Percentiles rank a stretch among this genome's conserved stretches.
phyloP scores from a whole-genome alignment of 2,329 filamentous ascomycete species.

The Didymella pomorum region DNA sequence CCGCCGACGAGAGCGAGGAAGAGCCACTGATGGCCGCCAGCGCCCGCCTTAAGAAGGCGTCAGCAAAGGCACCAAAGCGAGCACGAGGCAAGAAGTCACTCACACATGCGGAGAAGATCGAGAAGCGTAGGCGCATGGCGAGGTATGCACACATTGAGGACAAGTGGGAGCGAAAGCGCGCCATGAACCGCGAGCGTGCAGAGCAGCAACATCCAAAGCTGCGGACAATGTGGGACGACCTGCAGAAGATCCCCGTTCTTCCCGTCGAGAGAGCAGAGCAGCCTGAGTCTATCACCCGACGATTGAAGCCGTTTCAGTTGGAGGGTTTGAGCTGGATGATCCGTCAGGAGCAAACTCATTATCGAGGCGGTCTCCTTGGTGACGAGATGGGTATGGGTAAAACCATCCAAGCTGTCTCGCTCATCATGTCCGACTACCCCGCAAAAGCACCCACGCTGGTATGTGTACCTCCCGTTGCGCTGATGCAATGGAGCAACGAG shows the following conservation, averaged over 20 bases:
- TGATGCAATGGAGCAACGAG: conserved; percentile 86
- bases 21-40: conserved; percentile 35
- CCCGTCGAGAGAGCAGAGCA: conserved; percentile 71
- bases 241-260: conserved; percentile 73
- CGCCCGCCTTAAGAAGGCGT: conserved; percentile 29
- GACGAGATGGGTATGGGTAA: conserved; percentile 99
- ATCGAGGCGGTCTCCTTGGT: conserved; percentile 88
- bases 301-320: conserved; percentile 91
- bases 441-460: conserved; percentile 84
- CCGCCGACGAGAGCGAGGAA: conserved; percentile 38
- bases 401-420: conserved; percentile 95
- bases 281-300: conserved; percentile 79
- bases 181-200: conserved; percentile 67
- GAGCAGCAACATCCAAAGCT: conserved; percentile 81
- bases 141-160: conserved; percentile 48
- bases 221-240: conserved; percentile 81
- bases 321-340: conserved; percentile 96
- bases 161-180: conserved; percentile 58
- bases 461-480: conserved; percentile 87
- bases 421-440: conserved; percentile 98
- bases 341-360: conserved; percentile 83
- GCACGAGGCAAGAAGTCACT: conserved; percentile 39
- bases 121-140: conserved; percentile 29
- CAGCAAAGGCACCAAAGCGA: conserved; percentile 21
- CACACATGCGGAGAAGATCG: conserved; percentile 32